These are phyloP conservation scores for Castanea mollissima DNA, from an alignment of 306 rosid species.

Conservation along the genomic window DNA sequence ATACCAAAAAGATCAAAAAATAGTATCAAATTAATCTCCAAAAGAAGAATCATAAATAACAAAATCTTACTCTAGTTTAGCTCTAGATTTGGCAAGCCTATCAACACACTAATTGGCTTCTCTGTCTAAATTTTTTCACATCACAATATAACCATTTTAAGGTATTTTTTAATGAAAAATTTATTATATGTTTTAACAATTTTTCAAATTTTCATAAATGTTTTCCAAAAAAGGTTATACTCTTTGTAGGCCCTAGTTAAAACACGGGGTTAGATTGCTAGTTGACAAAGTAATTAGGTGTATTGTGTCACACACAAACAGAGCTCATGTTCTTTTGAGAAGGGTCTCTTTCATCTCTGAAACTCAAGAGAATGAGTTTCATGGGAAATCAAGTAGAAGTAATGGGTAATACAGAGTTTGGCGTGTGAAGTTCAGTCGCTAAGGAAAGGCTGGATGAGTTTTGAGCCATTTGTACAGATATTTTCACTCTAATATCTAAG, in stretches of 20 bases:
- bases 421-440: not conserved
- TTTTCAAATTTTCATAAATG: too few relatives aligned
- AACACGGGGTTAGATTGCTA: not conserved
- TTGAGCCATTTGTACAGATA: not conserved
- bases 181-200: too few relatives aligned
- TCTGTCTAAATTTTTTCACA: too few relatives aligned
- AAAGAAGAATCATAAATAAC: too few relatives aligned
- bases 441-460: not conserved
- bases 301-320: not conserved
- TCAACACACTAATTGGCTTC: too few relatives aligned
- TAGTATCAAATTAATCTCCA: too few relatives aligned
- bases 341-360: not conserved
- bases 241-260: not conserved
- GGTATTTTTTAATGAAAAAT: too few relatives aligned
- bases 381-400: not conserved
- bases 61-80: too few relatives aligned
- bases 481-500: too few relatives aligned
- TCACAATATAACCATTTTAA: too few relatives aligned
- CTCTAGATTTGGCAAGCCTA: too few relatives aligned
- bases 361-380: not conserved
- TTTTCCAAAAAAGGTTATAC: not conserved
- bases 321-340: not conserved
- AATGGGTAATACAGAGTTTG: not conserved
- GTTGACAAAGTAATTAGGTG: not conserved
- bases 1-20: too few relatives aligned